These are phyloP conservation scores for Chrysoporthe cubensis DNA, from an alignment of 2,329 filamentous ascomycete genomes.

Conservation along the genomic window DNA sequence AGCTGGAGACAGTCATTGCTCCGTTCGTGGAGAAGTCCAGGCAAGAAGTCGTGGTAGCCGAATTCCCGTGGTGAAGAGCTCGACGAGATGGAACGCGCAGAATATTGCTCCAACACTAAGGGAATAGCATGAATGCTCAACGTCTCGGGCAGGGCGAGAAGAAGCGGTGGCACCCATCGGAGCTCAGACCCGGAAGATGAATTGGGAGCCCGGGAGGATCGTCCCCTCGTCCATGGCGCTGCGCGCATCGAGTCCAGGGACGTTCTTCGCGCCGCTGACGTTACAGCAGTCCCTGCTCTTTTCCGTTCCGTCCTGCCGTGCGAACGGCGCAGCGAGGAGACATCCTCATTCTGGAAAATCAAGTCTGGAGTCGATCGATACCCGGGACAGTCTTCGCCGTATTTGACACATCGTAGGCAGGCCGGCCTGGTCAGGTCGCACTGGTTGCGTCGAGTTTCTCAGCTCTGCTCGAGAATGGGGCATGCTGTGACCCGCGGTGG, in stretches of 20 bases:
- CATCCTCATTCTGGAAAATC: background rate
- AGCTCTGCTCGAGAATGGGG: background rate
- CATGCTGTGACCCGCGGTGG: background rate
- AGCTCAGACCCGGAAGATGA: background rate
- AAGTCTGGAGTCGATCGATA: background rate
- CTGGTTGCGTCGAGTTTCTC: background rate
- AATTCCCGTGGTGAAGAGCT: background rate
- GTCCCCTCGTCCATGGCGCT: background rate
- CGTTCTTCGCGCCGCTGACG: background rate
- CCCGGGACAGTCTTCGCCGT: conserved; percentile 5
- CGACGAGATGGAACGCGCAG: background rate
- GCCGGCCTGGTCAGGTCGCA: conserved; percentile 1
- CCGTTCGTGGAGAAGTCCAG: background rate
- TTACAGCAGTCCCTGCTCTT: background rate
- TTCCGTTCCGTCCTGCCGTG: conserved; percentile 1
- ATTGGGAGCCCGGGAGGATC: background rate
- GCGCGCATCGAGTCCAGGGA: background rate
- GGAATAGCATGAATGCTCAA: background rate
- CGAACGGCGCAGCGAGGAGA: background rate
- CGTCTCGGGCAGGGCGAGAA: background rate
- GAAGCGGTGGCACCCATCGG: background rate
- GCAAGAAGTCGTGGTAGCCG: conserved; percentile 4
- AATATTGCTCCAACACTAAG: background rate
- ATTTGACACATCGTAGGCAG: conserved; percentile 6
- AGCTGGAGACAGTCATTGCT: background rate